Evolutionary conservation across 768 basidiomycete genomes (phyloP).

Genomic region (Phlebiopsis flavidoalba): DNA sequence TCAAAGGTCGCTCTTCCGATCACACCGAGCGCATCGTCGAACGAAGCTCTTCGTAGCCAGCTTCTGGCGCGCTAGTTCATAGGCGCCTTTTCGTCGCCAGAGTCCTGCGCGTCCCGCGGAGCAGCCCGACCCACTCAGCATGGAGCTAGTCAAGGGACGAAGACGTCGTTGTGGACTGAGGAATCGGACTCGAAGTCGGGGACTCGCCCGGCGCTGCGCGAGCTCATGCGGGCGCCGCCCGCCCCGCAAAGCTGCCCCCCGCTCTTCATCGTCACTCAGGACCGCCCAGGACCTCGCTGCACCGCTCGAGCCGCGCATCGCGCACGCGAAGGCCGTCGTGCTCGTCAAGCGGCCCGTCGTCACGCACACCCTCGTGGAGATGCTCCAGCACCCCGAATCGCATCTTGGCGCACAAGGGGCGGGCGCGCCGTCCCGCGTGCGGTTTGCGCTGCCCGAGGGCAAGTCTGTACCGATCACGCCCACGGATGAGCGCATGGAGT

Average conservation of each 20-base stretch:
- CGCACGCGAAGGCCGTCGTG: constrained; percentile 16
- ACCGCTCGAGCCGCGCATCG: constrained; percentile 16
- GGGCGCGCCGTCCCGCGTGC: constrained; percentile 14
- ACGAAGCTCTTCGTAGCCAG: constrained; percentile 16
- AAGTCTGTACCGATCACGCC: neutral
- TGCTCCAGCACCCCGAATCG: constrained; percentile 16
- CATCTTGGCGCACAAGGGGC: constrained; percentile 15
- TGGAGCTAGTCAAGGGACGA: constrained; percentile 14
- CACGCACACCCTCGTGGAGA: constrained; percentile 16
- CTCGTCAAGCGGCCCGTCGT: constrained; percentile 26
- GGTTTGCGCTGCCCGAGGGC: constrained; percentile 13
- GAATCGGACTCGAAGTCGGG: constrained; percentile 18
- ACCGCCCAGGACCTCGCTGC: constrained; percentile 17
- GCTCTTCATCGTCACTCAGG: constrained; percentile 18
- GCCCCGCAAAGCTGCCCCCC: constrained; percentile 1
- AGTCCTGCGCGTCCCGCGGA: too few relatives aligned
- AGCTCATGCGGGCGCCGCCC: constrained; percentile 6
- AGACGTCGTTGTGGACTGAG: constrained; percentile 23
- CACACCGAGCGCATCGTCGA: constrained; percentile 18
- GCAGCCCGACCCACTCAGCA: too few relatives aligned
- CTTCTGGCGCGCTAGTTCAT: constrained; percentile 16
- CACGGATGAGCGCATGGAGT: constrained; percentile 2
- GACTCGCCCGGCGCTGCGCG: constrained; percentile 12
- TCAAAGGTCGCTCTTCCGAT: constrained; percentile 20
- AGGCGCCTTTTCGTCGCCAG: constrained; percentile 15